phyloP scores from a whole-genome alignment of 2,329 filamentous ascomycete species.

The Tolypocladium ophioglossoides region DNA sequence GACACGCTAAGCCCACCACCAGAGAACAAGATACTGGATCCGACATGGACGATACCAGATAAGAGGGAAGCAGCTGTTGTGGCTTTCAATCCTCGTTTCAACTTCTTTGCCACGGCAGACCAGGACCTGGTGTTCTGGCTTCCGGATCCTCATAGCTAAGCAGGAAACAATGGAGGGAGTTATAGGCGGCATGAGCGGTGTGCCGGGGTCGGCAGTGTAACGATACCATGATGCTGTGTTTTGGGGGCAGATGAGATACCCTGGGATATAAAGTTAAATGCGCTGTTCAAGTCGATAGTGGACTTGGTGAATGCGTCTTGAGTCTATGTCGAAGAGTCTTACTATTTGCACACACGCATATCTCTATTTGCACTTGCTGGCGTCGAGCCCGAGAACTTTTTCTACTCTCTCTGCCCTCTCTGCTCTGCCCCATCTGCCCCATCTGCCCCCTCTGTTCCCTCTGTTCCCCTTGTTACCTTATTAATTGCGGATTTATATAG shows the following conservation, averaged over 20 bases:
- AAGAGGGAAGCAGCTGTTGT: constrained; percentile 62
- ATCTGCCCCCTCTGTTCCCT: too few relatives aligned
- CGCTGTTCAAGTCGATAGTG: background rate
- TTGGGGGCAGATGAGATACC: background rate
- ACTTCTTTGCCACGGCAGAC: constrained; percentile 84
- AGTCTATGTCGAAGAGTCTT: too few relatives aligned
- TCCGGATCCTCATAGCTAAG: constrained; percentile 46
- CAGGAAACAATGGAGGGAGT: background rate
- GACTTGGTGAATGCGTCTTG: background rate
- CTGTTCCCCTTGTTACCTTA: too few relatives aligned
- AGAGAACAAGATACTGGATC: constrained; percentile 50
- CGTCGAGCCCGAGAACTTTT: too few relatives aligned
- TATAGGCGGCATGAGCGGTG: background rate
- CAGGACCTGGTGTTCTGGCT: constrained; percentile 73
- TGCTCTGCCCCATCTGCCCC: too few relatives aligned
- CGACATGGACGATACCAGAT: constrained; percentile 53
- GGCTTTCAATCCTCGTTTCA: constrained; percentile 83
- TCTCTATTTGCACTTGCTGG: too few relatives aligned
- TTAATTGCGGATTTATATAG: too few relatives aligned
- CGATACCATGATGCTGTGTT: background rate
- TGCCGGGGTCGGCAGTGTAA: background rate
- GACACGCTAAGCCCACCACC: constrained; percentile 54
- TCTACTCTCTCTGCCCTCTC: too few relatives aligned
- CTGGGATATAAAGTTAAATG: background rate
- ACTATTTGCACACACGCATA: too few relatives aligned